Evolutionary conservation across 345 rosid genomes (phyloP).

Genomic region (Brassica rapa): DNA sequence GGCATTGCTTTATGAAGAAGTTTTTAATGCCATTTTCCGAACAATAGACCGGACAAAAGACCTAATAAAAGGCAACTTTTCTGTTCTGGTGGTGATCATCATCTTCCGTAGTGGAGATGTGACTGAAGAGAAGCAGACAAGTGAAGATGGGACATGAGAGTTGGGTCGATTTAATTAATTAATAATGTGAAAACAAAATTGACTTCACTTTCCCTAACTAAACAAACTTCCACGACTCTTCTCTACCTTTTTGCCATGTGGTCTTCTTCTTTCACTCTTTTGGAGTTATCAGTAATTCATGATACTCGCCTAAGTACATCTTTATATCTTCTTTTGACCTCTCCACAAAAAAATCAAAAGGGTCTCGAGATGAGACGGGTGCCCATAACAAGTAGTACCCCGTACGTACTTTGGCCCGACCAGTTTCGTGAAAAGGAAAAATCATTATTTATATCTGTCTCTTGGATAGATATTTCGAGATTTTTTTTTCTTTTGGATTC

Average conservation of each 20-base stretch:
- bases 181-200: conserved; percentile 2
- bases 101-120: conserved; percentile 28
- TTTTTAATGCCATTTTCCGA: conserved; percentile 24
- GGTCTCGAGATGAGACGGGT: conserved; percentile 12
- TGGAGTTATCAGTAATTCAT: conserved; percentile 17
- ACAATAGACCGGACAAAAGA: conserved; percentile 36
- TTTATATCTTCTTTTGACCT: conserved; percentile 27
- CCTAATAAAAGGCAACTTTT: conserved; percentile 8
- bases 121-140: conserved; percentile 34
- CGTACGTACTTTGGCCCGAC: conserved; percentile 37
- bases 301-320: conserved; percentile 12
- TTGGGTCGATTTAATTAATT: conserved; percentile 29
- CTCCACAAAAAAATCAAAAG: conserved; percentile 13
- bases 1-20: conserved; percentile 13
- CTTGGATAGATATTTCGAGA: conserved; percentile 21
- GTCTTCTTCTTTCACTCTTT: conserved; percentile 38
- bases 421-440: not conserved
- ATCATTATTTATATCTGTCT: conserved; percentile 1
- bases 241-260: conserved; percentile 20
- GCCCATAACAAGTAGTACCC: conserved; percentile 3
- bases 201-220: conserved; percentile 29
- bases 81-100: conserved; percentile 19
- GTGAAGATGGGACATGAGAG: conserved; percentile 40
- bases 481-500: not conserved
- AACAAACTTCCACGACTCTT: conserved; percentile 38